Conservation (phyloP, 495 filamentous ascomycete genomes). For the Amniculicola lignicola region DNA sequence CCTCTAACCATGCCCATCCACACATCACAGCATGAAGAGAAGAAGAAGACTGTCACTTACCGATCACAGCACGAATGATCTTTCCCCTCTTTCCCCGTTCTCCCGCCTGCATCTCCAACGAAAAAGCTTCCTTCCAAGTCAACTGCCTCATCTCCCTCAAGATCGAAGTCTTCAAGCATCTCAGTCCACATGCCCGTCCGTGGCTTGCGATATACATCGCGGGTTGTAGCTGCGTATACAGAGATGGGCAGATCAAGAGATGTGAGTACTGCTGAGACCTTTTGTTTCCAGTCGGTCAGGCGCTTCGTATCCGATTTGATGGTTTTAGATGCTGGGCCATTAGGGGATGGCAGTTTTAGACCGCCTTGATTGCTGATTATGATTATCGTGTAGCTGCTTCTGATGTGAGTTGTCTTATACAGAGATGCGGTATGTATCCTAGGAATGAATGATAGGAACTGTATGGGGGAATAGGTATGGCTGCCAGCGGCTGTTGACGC, state of each 20-base stretch:
- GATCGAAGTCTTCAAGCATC: constrained; percentile 67
- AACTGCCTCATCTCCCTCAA: constrained; percentile 58
- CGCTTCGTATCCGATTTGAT: constrained; percentile 62
- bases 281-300: constrained; percentile 73
- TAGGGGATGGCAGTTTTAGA: constrained; percentile 67
- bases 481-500: no score
- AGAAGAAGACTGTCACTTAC: no score
- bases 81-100: constrained; percentile 41
- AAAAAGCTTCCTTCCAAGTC: constrained; percentile 71
- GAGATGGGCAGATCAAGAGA: constrained; percentile 73
- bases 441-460: no score
- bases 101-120: constrained; percentile 84
- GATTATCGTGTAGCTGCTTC: constrained; percentile 70
- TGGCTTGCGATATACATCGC: constrained; percentile 82
- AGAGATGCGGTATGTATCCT: no score
- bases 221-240: constrained; percentile 79
- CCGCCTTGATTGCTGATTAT: constrained; percentile 88
- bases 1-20: no score
- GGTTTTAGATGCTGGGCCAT: constrained; percentile 66
- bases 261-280: constrained; percentile 63
- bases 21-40: no score
- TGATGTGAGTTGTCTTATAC: no score
- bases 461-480: no score
- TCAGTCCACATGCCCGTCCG: constrained; percentile 87
- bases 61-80: constrained; percentile 81